phyloP scores from a whole-genome alignment of 1,284 basidiomycete species.

The Laetiporus sulphureus region DNA sequence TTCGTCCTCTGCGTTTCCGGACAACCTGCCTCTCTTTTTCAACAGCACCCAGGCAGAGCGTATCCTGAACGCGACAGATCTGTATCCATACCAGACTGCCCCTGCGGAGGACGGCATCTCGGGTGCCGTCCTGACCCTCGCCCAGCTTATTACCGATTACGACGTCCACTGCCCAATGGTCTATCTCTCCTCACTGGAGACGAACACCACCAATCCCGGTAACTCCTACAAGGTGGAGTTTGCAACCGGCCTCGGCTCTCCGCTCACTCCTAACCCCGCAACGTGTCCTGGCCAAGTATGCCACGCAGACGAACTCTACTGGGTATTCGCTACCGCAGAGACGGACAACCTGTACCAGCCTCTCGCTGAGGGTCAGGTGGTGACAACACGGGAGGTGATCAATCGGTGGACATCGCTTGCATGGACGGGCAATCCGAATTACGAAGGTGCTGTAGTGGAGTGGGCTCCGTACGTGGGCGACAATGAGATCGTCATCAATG shows the following conservation, averaged over 20 bases:
- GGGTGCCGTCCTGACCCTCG: conserved; percentile 9
- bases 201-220: conserved; percentile 11
- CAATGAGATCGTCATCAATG: conserved; percentile 11
- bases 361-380: conserved; percentile 7
- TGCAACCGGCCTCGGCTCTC: conserved; percentile 9
- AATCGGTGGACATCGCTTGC: conserved; percentile 12
- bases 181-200: conserved; percentile 11
- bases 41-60: conserved; percentile 8
- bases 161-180: conserved; percentile 11
- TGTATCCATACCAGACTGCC: conserved; percentile 10
- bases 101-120: conserved; percentile 10
- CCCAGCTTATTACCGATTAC: conserved; percentile 11
- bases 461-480: conserved; percentile 12
- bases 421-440: conserved; percentile 12
- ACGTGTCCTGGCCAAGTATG: conserved; percentile 12
- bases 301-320: conserved; percentile 13
- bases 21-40: conserved; percentile 9
- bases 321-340: conserved; percentile 13
- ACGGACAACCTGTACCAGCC: conserved; percentile 13
- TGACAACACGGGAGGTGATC: conserved; percentile 10
- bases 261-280: conserved; percentile 11
- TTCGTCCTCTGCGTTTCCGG: conserved; percentile 7
- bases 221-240: conserved; percentile 12
- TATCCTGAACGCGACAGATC: conserved; percentile 6
- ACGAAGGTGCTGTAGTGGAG: conserved; percentile 9